These are phyloP conservation scores for Obba rivulosa DNA, from an alignment of 768 basidiomycete species.

Conservation along the genomic window DNA sequence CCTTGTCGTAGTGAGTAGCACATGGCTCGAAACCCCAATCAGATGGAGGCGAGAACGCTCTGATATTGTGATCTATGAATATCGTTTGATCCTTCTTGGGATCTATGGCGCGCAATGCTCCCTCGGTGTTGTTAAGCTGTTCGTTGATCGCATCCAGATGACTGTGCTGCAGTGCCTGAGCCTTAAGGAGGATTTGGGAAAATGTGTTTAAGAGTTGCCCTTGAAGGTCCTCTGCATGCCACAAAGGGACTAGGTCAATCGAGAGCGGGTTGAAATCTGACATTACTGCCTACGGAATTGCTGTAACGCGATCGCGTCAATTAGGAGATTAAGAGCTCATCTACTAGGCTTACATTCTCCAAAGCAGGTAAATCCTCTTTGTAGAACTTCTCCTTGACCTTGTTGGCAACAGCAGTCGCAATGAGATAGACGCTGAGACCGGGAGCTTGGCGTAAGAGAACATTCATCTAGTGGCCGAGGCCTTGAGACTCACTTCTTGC, in stretches of 20 bases:
- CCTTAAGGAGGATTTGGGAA: conserved; percentile 47
- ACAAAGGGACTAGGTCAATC: background rate
- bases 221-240: conserved; percentile 59
- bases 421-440: conserved; percentile 59
- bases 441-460: background rate
- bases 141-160: conserved; percentile 58
- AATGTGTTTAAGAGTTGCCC: conserved; percentile 54
- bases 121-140: conserved; percentile 41
- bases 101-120: conserved; percentile 47
- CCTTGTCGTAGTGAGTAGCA: conserved; percentile 69
- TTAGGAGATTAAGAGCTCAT: background rate
- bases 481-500: conserved; percentile 61
- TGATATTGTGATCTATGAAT: conserved; percentile 67
- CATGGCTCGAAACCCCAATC: conserved; percentile 80
- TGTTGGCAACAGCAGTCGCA: conserved; percentile 65
- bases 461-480: background rate
- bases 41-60: conserved; percentile 55
- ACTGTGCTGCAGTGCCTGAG: conserved; percentile 50
- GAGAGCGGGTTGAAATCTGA: no score
- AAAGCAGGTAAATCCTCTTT: conserved; percentile 59
- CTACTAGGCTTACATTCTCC: conserved; percentile 55
- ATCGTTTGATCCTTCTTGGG: conserved; percentile 59
- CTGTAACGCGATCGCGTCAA: conserved; percentile 32
- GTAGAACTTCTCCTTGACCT: conserved; percentile 65
- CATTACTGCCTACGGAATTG: conserved; percentile 54